A percentile compares a stretch with the other conserved stretches of the same genome.
Evolutionary conservation across 2,329 filamentous ascomycete genomes (phyloP).

Genomic region (Plenodomus biglobosus): DNA sequence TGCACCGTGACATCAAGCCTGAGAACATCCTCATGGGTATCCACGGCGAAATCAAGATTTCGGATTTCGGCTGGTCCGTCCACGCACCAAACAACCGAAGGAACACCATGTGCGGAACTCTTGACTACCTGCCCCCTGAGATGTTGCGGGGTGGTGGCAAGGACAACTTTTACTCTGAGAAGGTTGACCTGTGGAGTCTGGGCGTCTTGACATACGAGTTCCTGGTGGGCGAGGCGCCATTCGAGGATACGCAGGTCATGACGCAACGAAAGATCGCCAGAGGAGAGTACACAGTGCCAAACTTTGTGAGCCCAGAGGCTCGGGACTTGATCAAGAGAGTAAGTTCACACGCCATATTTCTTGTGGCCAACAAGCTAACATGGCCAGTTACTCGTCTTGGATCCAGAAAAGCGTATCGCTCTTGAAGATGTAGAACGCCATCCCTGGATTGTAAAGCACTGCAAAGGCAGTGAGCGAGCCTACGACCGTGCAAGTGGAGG

Average conservation of each 20-base stretch:
- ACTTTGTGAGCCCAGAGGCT: slow-evolving; percentile 87
- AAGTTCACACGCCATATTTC: background rate
- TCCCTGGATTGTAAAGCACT: slow-evolving; percentile 97
- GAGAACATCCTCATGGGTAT: slow-evolving; percentile 96
- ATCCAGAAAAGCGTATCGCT: slow-evolving; percentile 89
- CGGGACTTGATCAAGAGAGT: slow-evolving; percentile 82
- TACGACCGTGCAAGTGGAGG: slow-evolving; percentile 34
- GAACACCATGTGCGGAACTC: slow-evolving; percentile 93
- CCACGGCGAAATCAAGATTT: slow-evolving; percentile 97
- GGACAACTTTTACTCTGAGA: slow-evolving; percentile 90
- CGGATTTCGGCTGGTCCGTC: slow-evolving; percentile 97
- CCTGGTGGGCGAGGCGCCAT: slow-evolving; percentile 90
- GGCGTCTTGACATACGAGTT: slow-evolving; percentile 97
- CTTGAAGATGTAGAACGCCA: slow-evolving; percentile 86
- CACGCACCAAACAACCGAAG: slow-evolving; percentile 93
- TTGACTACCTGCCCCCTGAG: slow-evolving; percentile 96
- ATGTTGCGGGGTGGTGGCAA: slow-evolving; percentile 83
- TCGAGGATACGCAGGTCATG: slow-evolving; percentile 94
- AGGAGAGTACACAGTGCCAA: slow-evolving; percentile 89
- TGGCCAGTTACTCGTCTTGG: slow-evolving; percentile 69
- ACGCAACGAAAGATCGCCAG: slow-evolving; percentile 86
- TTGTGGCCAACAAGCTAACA: background rate
- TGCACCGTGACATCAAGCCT: slow-evolving; percentile 96
- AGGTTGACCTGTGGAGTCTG: slow-evolving; percentile 94
- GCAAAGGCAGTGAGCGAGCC: slow-evolving; percentile 53